phyloP scores from a whole-genome alignment of 495 filamentous ascomycete species.

The Tuber melanosporum region DNA sequence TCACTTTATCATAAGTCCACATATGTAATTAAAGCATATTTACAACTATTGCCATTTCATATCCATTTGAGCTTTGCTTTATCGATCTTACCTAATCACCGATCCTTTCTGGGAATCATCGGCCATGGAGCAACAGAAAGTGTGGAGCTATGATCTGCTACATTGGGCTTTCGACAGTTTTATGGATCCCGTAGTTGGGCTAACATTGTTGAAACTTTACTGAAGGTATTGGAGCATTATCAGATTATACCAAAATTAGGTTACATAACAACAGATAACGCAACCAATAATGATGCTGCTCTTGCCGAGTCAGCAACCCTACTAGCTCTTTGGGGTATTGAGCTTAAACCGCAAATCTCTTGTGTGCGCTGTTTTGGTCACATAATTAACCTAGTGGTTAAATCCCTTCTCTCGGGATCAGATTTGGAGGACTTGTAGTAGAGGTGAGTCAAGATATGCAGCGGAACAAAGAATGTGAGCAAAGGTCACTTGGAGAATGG shows the following conservation, averaged over 20 bases:
- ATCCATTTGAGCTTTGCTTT: constrained; percentile 4
- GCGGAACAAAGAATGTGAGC: neutral
- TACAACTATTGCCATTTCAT: neutral
- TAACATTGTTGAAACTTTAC: neutral
- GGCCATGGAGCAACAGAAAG: neutral
- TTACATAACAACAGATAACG: neutral
- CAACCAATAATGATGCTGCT: constrained; percentile 3
- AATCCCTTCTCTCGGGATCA: neutral
- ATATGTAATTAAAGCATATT: neutral
- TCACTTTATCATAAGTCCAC: neutral
- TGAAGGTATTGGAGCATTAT: neutral
- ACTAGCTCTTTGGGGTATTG: neutral
- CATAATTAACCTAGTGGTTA: neutral
- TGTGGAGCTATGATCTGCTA: neutral
- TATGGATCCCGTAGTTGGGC: neutral
- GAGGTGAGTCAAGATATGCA: neutral
- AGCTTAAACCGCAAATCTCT: neutral
- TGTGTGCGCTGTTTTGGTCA: neutral
- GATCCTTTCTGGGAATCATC: constrained; percentile 2
- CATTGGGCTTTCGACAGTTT: neutral
- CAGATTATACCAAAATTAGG: neutral
- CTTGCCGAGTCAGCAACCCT: neutral
- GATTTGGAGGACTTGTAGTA: neutral
- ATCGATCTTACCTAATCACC: neutral
- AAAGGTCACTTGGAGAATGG: neutral